Base-by-base conservation (phyloP, 2,329 filamentous ascomycete species). In the Cryphonectria nitschkei region DNA sequence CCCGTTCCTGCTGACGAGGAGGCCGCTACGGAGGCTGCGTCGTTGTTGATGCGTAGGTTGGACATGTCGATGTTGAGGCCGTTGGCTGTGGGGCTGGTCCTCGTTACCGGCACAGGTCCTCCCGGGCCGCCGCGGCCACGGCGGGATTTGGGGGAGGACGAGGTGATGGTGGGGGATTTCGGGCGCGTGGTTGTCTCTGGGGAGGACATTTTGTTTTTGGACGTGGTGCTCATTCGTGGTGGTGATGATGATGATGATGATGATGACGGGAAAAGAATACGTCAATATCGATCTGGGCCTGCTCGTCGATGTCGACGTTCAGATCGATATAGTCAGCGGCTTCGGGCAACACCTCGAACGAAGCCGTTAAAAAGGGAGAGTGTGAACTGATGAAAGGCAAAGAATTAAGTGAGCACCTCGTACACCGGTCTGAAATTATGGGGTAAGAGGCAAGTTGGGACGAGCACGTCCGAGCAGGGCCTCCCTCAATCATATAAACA, bases 11-110 rank as follows among this genome's bases (percentile, higher is more conserved):
- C 46, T 6, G 46, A 50, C 46, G 46, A 50, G 4, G 34, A 62
- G 32, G 61, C 41, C 39, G 66, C 39, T 2, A 68, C 52, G 2
- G 71, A 72, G 32, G 32, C 56, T n/a, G 65, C 68, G 65, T 72
- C 71, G 9, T 67, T 68, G 50, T 46, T 52, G 56, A 68, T 71
- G 67, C 67, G 68, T 32, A 68, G 65, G 54, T 37, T 46, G 1
- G 67, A 68, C 67, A 68, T 68, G 58, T 68, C 67, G 56, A 68
- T 54, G 67, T 62, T 68, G 41, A 68, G 58, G 26, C 2, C 32
- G 43, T 43, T 41, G 29, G 67, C 29, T 1, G 41, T 22, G 22
- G 58, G 41, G 52, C 13, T 46, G 3, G 66, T 54, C 2, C 39
- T 29, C 2, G 66, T 68, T 5, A 56, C 37, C 16, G 67, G 67